phyloP scores from a whole-genome alignment of 148 eudicot genomes.

The Vaccinium macrocarpon region DNA sequence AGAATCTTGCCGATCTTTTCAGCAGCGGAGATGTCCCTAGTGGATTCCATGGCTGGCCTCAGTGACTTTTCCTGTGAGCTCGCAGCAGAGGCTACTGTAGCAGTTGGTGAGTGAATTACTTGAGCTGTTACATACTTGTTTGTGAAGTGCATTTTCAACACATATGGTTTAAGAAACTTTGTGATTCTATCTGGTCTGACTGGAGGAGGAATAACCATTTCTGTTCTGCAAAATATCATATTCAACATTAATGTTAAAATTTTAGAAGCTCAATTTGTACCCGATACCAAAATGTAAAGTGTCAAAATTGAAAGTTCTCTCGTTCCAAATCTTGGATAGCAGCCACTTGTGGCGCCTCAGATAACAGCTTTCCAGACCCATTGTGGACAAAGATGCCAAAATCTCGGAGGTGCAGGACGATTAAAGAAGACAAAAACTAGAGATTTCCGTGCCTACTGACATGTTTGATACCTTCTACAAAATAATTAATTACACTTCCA shows the following conservation, averaged over 20 bases:
- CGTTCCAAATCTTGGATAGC: neutral
- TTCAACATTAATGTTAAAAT: neutral
- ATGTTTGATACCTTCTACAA: neutral
- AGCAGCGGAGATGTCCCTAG: constrained; percentile 82
- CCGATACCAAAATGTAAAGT: neutral
- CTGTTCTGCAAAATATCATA: constrained; percentile 13
- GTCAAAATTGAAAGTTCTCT: neutral
- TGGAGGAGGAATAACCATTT: constrained; percentile 84
- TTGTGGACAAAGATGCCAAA: too few species aligned
- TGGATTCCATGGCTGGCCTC: constrained; percentile 54
- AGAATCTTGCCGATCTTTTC: constrained; percentile 84
- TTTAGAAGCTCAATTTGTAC: neutral
- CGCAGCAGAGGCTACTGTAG: constrained; percentile 80
- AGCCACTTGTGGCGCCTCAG: neutral
- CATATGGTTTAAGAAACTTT: constrained; percentile 75
- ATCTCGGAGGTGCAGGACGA: too few species aligned
- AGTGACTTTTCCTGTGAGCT: constrained; percentile 88
- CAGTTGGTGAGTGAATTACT: constrained; percentile 85
- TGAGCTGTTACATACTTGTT: constrained; percentile 86
- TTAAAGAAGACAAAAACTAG: too few species aligned
- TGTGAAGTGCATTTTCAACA: constrained; percentile 81
- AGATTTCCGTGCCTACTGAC: too few species aligned
- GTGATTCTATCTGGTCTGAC: constrained; percentile 64
- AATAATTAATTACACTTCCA: neutral
- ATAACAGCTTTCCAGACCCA: too few species aligned